A percentile compares a stretch with the other conserved stretches of the same genome.
Conservation (phyloP, 441 rosid genomes). For the Euphorbia schlechtendalii region DNA sequence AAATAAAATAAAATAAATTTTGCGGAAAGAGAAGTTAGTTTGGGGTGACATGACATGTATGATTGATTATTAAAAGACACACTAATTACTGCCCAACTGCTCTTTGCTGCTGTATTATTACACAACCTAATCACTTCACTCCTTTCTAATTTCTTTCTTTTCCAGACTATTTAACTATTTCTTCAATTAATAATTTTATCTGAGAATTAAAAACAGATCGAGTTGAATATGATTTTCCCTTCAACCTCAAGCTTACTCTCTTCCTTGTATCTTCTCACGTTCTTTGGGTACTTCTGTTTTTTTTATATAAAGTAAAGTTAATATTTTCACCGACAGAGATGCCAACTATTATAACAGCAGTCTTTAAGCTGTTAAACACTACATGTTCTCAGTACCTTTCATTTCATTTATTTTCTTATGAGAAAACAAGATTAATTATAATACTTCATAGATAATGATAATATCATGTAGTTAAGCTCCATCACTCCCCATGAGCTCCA, state of each 20-base stretch:
- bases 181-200: not conserved
- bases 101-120: constrained; percentile 58
- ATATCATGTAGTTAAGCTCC: constrained; percentile 29
- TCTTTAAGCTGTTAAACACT: constrained; percentile 72
- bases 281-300: constrained; percentile 27
- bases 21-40: no score
- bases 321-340: constrained; percentile 53
- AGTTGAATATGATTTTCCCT: constrained; percentile 61
- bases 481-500: constrained; percentile 30
- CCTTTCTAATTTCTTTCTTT: constrained; percentile 11
- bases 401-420: constrained; percentile 44
- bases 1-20: no score
- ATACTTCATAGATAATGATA: not conserved
- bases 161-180: not conserved
- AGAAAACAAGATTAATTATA: not conserved
- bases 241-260: constrained; percentile 58
- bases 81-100: constrained; percentile 65
- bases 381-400: constrained; percentile 59
- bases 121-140: constrained; percentile 44
- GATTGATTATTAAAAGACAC: constrained; percentile 43
- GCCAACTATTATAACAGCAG: constrained; percentile 70
- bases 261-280: constrained; percentile 30
- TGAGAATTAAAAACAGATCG: constrained; percentile 12
- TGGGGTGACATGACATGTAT: no score
- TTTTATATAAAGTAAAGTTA: not conserved